Conservation (phyloP, 2,329 filamentous ascomycete species). For the Aciculosporium take region DNA sequence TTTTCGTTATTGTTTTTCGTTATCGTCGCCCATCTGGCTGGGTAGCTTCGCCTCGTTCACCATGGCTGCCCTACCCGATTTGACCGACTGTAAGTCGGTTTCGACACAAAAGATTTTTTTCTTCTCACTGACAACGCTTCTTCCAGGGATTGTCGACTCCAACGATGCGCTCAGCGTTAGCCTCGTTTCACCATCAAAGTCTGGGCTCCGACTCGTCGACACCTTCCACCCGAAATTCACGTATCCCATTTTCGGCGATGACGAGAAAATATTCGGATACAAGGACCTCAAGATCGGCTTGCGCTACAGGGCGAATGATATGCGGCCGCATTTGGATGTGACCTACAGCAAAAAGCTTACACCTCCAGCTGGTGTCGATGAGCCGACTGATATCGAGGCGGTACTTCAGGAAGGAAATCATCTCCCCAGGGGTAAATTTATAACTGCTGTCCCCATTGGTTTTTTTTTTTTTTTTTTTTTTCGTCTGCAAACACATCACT, state of each 20-base stretch:
- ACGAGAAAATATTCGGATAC: slow-evolving; percentile 85
- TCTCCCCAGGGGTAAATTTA: slow-evolving; percentile 45
- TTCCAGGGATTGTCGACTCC: slow-evolving; percentile 44
- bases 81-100: slow-evolving; percentile 20
- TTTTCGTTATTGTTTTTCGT: too few relatives aligned
- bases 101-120: background rate
- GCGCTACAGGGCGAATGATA: slow-evolving; percentile 52
- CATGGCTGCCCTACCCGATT: slow-evolving; percentile 18
- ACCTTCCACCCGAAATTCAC: slow-evolving; percentile 78
- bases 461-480: slow-evolving; percentile 4
- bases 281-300: slow-evolving; percentile 64
- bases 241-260: slow-evolving; percentile 85
- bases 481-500: background rate
- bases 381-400: slow-evolving; percentile 53
- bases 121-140: background rate
- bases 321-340: slow-evolving; percentile 62
- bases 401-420: slow-evolving; percentile 49
- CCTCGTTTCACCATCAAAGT: slow-evolving; percentile 36
- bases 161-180: slow-evolving; percentile 50
- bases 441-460: rapidly evolving
- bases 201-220: slow-evolving; percentile 40
- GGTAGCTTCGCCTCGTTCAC: background rate
- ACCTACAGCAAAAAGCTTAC: slow-evolving; percentile 59
- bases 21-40: background rate
- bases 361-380: slow-evolving; percentile 46